Evolutionary conservation across 345 rosid species (phyloP).

Genomic region (Psidium friedrichsthalianum): DNA sequence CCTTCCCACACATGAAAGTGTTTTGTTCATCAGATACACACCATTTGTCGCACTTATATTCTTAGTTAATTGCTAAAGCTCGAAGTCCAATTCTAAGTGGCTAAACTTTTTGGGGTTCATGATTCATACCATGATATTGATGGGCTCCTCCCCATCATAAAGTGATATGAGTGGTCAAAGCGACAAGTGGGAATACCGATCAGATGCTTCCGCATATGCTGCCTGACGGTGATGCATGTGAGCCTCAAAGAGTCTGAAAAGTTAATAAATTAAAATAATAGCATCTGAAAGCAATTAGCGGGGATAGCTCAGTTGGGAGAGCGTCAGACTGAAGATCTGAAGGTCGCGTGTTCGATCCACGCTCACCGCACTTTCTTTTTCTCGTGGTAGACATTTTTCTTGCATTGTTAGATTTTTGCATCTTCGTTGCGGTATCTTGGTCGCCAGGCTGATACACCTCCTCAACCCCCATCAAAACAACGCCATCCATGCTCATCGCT

Average conservation of each 20-base stretch:
- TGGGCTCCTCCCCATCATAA: not conserved
- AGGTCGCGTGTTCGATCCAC: conserved; percentile 95
- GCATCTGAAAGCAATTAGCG: not conserved
- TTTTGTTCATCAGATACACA: not conserved
- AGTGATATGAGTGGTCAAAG: not conserved
- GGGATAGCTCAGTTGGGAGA: conserved; percentile 97
- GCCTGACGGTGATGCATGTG: conserved; percentile 18
- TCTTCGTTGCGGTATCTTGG: not conserved
- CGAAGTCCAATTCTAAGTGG: not conserved
- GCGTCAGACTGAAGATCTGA: conserved; percentile 99
- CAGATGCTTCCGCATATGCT: conserved; percentile 32
- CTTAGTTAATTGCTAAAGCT: not conserved
- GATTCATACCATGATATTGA: not conserved
- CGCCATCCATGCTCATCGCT: not conserved
- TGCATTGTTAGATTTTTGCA: not conserved
- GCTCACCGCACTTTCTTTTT: conserved; percentile 52
- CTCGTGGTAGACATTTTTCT: not conserved
- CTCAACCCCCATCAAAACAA: not conserved
- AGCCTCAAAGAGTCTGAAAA: not conserved
- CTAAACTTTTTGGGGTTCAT: not conserved
- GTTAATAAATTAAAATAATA: too few relatives aligned
- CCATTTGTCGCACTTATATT: not conserved
- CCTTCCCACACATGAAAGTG: not conserved
- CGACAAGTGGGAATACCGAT: conserved; percentile 26
- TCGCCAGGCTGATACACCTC: not conserved